These are phyloP conservation scores for Cronartium ribicola DNA, from an alignment of 1,284 basidiomycete genomes.

Conservation along the genomic window DNA sequence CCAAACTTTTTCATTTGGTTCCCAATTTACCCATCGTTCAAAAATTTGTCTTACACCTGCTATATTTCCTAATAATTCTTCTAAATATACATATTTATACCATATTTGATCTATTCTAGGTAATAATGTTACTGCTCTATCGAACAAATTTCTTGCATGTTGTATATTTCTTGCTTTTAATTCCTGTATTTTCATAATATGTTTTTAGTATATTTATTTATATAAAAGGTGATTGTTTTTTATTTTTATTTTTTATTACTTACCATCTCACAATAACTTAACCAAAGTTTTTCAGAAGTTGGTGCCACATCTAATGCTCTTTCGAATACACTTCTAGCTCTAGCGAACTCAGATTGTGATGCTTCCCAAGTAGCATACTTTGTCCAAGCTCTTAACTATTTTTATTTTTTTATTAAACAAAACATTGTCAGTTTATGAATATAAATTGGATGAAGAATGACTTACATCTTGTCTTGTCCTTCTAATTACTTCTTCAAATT, in stretches of 20 bases:
- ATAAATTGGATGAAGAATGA: slow-evolving; percentile 46
- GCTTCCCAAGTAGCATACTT: slow-evolving; percentile 70
- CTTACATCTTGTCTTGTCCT: slow-evolving; percentile 80
- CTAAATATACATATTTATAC: slow-evolving; percentile 89
- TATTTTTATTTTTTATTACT: not conserved
- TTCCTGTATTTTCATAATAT: slow-evolving; percentile 56
- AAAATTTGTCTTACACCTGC: slow-evolving; percentile 94
- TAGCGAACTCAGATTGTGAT: slow-evolving; percentile 91
- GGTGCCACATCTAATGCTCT: slow-evolving; percentile 93
- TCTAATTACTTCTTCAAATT: slow-evolving; percentile 92
- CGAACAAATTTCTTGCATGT: slow-evolving; percentile 92
- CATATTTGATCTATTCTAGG: slow-evolving; percentile 72
- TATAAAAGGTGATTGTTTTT: slow-evolving; percentile 16
- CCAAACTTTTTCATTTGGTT: slow-evolving; percentile 99
- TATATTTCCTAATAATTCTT: slow-evolving; percentile 93
- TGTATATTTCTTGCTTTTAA: slow-evolving; percentile 94
- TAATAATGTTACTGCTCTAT: slow-evolving; percentile 89
- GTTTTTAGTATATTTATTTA: not conserved
- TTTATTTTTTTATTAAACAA: not conserved
- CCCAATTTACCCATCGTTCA: slow-evolving; percentile 99
- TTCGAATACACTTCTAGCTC: slow-evolving; percentile 88
- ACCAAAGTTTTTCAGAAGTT: slow-evolving; percentile 82
- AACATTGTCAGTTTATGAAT: slow-evolving; percentile 41
- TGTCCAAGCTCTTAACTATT: slow-evolving; percentile 57
- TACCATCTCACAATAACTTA: slow-evolving; percentile 89